Percentiles rank a stretch among this genome's conserved stretches.
These are phyloP conservation scores for Yarrowia deformans DNA, from an alignment of 805 yeast genomes.

Conservation along the genomic window DNA sequence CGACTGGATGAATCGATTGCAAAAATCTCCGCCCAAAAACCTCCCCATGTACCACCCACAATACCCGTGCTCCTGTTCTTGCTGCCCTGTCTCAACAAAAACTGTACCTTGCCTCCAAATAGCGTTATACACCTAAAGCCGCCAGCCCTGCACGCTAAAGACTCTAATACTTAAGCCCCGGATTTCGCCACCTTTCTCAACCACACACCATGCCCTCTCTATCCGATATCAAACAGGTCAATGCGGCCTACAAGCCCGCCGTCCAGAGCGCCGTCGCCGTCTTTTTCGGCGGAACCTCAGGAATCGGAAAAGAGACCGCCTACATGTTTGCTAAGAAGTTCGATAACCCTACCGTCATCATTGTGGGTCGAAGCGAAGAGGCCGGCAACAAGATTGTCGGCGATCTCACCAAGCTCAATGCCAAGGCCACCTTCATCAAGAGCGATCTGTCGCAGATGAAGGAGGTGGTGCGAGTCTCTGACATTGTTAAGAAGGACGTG, in stretches of 20 bases:
- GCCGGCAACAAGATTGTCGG: constrained; percentile 44
- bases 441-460: constrained; percentile 43
- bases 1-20: neutral
- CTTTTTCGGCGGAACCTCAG: constrained; percentile 47
- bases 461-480: constrained; percentile 43
- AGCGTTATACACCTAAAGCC: constrained; percentile 17
- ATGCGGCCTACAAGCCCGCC: constrained; percentile 37
- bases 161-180: constrained; percentile 14
- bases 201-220: constrained; percentile 35
- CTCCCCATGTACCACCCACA: neutral
- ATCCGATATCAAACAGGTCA: constrained; percentile 36
- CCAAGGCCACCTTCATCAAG: constrained; percentile 43
- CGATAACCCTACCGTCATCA: constrained; percentile 45
- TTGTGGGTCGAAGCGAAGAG: constrained; percentile 46
- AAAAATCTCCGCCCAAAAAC: neutral
- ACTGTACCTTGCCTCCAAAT: neutral
- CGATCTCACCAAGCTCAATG: constrained; percentile 43
- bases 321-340: constrained; percentile 45
- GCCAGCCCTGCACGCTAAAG: constrained; percentile 8
- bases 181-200: constrained; percentile 11
- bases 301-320: constrained; percentile 48
- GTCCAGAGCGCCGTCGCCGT: constrained; percentile 40
- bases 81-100: neutral
- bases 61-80: too few species aligned
- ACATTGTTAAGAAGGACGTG: constrained; percentile 40